These are phyloP conservation scores for Zygosaccharomyces pseudorouxii DNA, from an alignment of 805 yeast genomes.

Conservation along the genomic window DNA sequence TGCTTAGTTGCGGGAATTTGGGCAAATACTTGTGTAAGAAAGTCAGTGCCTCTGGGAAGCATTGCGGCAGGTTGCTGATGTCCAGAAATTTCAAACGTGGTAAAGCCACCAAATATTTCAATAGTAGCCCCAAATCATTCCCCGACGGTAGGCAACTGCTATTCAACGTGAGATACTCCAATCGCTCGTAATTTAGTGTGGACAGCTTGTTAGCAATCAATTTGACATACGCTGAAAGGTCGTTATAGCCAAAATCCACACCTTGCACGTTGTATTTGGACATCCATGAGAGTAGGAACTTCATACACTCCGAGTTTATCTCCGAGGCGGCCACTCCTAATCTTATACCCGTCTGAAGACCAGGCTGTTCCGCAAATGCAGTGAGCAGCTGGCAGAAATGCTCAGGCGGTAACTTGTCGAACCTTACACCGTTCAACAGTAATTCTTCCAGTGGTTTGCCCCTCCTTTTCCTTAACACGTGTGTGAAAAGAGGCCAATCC, in stretches of 20 bases:
- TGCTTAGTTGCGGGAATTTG: constrained; percentile 52
- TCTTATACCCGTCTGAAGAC: constrained; percentile 32
- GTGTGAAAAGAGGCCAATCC: constrained; percentile 78
- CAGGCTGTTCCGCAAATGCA: constrained; percentile 45
- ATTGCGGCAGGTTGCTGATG: constrained; percentile 59
- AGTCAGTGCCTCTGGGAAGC: constrained; percentile 60
- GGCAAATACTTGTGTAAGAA: constrained; percentile 64
- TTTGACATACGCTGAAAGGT: constrained; percentile 39
- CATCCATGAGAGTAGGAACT: constrained; percentile 57
- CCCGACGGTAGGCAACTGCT: constrained; percentile 54
- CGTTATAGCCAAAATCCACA: constrained; percentile 80
- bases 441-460: constrained; percentile 66
- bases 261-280: constrained; percentile 45
- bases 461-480: constrained; percentile 61
- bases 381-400: constrained; percentile 52
- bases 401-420: constrained; percentile 43
- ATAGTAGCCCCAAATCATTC: constrained; percentile 46
- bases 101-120: constrained; percentile 47
- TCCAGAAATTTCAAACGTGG: constrained; percentile 69
- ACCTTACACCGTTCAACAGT: constrained; percentile 72
- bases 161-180: constrained; percentile 57
- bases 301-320: constrained; percentile 54
- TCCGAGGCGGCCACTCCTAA: constrained; percentile 78
- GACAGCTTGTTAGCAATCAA: constrained; percentile 26
- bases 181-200: constrained; percentile 17